These are phyloP conservation scores for Pyrenochaeta sp. DNA, from an alignment of 2,329 filamentous ascomycete genomes.

Conservation along the genomic window DNA sequence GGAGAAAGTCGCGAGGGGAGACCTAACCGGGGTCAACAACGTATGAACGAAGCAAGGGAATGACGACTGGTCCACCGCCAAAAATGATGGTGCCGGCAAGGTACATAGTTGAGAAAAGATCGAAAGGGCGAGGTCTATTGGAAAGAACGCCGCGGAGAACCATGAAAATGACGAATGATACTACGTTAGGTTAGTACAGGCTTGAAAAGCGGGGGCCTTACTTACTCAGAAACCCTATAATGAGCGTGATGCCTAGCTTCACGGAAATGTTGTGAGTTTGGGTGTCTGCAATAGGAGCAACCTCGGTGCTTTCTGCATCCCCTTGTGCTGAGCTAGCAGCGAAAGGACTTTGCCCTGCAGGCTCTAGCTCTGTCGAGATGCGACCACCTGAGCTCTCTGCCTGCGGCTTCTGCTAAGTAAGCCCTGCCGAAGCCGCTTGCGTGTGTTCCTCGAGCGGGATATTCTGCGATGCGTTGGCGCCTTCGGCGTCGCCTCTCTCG, in stretches of 20 bases:
- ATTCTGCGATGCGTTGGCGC: conserved; percentile 18
- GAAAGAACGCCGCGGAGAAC: too few relatives aligned
- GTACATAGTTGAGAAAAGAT: conserved; percentile 76
- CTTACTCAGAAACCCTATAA: conserved; percentile 60
- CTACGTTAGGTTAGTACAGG: too few relatives aligned
- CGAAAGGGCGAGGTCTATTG: conserved; percentile 58
- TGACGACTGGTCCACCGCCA: conserved; percentile 57
- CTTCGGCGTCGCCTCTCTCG: too few relatives aligned
- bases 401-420: conserved; percentile 28
- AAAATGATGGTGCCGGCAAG: conserved; percentile 71
- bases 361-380: conserved; percentile 15
- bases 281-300: too few relatives aligned
- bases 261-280: conserved; percentile 48
- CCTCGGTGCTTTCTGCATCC: conserved; percentile 9
- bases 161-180: too few relatives aligned
- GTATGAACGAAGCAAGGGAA: conserved; percentile 54
- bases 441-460: conserved; percentile 19
- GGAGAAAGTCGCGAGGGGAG: too few relatives aligned
- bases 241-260: conserved; percentile 49
- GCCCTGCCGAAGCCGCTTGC: conserved; percentile 29
- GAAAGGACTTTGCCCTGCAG: conserved; percentile 8
- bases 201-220: conserved; percentile 4
- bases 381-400: conserved; percentile 27
- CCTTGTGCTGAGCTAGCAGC: too few relatives aligned
- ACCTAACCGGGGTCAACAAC: too few relatives aligned